Evolutionary conservation across 371 early-diverging fungal genomes (phyloP), one percentile per base, ranked within the genome.

Genomic region (Vittaforma corneae): DNA sequence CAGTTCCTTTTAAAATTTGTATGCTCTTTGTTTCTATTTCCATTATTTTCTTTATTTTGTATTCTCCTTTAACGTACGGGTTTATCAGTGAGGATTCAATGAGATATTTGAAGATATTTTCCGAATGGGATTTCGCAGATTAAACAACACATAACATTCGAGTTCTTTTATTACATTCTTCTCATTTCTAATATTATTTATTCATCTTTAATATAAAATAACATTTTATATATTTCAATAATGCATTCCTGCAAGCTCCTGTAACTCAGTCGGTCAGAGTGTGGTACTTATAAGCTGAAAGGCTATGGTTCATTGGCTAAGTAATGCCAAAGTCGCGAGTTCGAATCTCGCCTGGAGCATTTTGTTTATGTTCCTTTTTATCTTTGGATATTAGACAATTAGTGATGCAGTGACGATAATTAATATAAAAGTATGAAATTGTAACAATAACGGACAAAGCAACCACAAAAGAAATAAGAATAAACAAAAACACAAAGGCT

Each of bases 61-160:
- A 65, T 56, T 68, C 73, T 0, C 65, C 60, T 20, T 34, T 68
- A 14, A 73, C 73, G 11, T 73, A 73, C 28, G 73, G 73, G 32
- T 69, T 73, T 52, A 37, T 45, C n/a, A 42, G 68, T 28, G 22
- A 65, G 30, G 40, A 30, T n/a, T 57, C n/a, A 0, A 18, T 73
- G 37, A 22, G 28, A 11, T 40, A 46, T 32, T 28, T 65, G n/a
- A 73, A 60, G 30, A 26, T 68, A 28, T n/a, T 73, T 28, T 52
- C 57, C 6, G 57, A 61, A 11, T 73, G 73, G 73, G 64, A 73
- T 48, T 73, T 73, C 42, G 40, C 62, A 53, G 67, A 67, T 18
- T 60, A 52, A n/a, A n/a, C n/a, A n/a, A n/a, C n/a, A n/a, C n/a
- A n/a, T n/a, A n/a, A n/a, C n/a, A n/a, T n/a, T n/a, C n/a, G n/a